Percentiles rank a stretch among this genome's conserved stretches.
phyloP scores from a whole-genome alignment of 768 basidiomycete genomes.

The Rossbeevera mucosa region DNA sequence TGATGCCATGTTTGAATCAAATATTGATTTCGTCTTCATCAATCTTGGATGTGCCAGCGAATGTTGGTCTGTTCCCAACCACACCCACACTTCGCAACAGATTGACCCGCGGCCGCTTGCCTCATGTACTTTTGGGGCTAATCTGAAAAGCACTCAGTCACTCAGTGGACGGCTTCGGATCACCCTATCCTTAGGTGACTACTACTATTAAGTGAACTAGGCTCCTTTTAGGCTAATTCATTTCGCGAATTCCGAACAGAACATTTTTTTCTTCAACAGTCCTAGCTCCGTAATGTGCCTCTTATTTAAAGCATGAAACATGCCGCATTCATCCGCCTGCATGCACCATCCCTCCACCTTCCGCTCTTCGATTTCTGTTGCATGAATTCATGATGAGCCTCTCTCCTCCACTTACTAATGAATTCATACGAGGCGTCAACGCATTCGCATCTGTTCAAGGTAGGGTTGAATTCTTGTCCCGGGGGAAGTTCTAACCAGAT shows the following conservation, averaged over 20 bases:
- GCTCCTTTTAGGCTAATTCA: slow-evolving; percentile 11
- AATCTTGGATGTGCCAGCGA: background rate
- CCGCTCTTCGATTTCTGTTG: slow-evolving; percentile 2
- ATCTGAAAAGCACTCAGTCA: background rate
- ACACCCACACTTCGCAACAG: background rate
- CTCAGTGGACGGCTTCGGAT: background rate
- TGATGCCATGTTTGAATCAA: background rate
- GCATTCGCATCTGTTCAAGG: slow-evolving; percentile 24
- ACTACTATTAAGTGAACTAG: background rate
- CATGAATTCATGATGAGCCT: slow-evolving; percentile 21
- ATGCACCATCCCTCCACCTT: slow-evolving; percentile 1
- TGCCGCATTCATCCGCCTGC: background rate
- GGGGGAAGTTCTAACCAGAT: background rate
- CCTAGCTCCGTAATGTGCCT: background rate
- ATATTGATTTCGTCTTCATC: background rate
- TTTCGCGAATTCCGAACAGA: slow-evolving; percentile 2
- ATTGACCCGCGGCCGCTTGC: too few species aligned
- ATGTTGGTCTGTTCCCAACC: background rate
- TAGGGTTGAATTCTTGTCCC: background rate
- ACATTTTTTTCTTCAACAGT: background rate
- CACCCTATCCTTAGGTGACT: background rate
- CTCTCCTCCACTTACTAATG: slow-evolving; percentile 6
- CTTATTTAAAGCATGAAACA: slow-evolving; percentile 17
- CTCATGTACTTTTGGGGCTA: background rate
- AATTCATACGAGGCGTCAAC: background rate